Conservation (phyloP, 129 eudicot species). For the Cynara cardunculus region DNA sequence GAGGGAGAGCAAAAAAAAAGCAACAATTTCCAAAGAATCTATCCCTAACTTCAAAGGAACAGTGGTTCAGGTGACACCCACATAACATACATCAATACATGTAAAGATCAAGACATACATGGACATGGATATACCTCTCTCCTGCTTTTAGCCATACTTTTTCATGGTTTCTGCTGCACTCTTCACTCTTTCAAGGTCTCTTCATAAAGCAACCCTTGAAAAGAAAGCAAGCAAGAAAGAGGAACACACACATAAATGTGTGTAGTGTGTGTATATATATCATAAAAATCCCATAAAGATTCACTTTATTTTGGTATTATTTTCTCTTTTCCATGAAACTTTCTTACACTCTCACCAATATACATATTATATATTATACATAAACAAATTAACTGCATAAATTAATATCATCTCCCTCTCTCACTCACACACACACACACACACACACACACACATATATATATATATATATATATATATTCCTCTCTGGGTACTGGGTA, state of each 20-base stretch:
- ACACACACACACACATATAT: too few species aligned
- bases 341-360: slow-evolving; percentile 27
- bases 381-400: slow-evolving; percentile 7
- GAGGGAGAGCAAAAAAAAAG: not conserved
- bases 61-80: slow-evolving; percentile 55
- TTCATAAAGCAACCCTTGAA: slow-evolving; percentile 52
- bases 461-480: not conserved
- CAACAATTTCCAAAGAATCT: slow-evolving; percentile 20
- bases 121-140: slow-evolving; percentile 27
- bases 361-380: slow-evolving; percentile 1
- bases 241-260: not conserved
- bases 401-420: not conserved
- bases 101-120: slow-evolving; percentile 23
- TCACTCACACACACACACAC: too few species aligned
- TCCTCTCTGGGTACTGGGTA: not conserved
- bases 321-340: slow-evolving; percentile 29
- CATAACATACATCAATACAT: slow-evolving; percentile 21
- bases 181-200: slow-evolving; percentile 53
- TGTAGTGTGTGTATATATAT: not conserved
- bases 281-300: slow-evolving; percentile 1
- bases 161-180: slow-evolving; percentile 34
- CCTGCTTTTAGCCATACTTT: slow-evolving; percentile 41
- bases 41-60: slow-evolving; percentile 24
- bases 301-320: slow-evolving; percentile 10
- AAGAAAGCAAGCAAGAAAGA: slow-evolving; percentile 26